Evolutionary conservation across 169 alveolate genomes (phyloP).

Genomic region (Amoebophrya sp.): DNA sequence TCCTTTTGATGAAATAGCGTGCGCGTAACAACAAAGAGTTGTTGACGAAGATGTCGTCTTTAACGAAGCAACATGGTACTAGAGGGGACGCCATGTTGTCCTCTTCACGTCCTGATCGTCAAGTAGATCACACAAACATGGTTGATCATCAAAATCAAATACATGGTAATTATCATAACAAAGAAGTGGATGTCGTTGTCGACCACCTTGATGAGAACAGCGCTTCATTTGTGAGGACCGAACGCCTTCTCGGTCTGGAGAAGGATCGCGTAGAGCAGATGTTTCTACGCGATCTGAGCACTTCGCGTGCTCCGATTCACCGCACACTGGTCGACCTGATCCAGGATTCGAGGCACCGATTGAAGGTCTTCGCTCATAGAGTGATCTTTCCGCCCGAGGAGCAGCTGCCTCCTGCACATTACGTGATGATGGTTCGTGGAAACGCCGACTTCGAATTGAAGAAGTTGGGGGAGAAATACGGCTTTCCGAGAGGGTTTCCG

Average conservation of each 20-base stretch:
- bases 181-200: neutral
- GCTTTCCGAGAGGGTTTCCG: conserved; percentile 17
- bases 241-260: neutral
- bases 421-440: neutral
- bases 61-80: too few species aligned
- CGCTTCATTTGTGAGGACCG: neutral
- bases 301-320: neutral
- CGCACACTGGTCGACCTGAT: neutral
- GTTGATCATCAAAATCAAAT: too few species aligned
- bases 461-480: neutral
- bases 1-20: too few species aligned
- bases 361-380: neutral
- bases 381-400: neutral
- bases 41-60: too few species aligned
- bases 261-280: neutral
- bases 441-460: neutral
- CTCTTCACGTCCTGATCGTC: too few species aligned
- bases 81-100: too few species aligned
- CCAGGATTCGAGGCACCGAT: neutral
- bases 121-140: too few species aligned
- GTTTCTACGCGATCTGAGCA: neutral
- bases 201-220: neutral
- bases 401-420: neutral
- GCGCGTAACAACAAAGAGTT: too few species aligned
- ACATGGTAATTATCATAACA: too few species aligned